These are phyloP conservation scores for Phialocephala subalpina DNA, from an alignment of 2,329 filamentous ascomycete species.

Conservation along the genomic window DNA sequence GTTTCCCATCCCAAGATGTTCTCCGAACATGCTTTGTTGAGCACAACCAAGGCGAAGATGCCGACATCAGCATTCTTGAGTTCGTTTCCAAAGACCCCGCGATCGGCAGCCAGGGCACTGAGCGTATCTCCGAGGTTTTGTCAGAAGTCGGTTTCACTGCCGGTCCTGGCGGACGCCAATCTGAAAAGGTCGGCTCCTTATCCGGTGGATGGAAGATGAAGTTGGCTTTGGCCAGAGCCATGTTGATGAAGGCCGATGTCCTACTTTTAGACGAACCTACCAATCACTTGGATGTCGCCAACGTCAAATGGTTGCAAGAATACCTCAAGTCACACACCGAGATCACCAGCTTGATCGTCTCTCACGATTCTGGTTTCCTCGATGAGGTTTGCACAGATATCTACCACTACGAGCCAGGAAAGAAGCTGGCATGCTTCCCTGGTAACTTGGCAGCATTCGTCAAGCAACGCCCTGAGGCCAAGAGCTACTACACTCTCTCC, in stretches of 20 bases:
- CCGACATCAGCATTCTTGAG: conserved; percentile 93
- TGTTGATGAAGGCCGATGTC: conserved; percentile 97
- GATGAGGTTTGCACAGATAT: conserved; percentile 99
- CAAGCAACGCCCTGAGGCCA: conserved; percentile 88
- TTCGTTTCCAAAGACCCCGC: conserved; percentile 91
- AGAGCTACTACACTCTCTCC: conserved; percentile 97
- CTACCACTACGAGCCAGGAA: conserved; percentile 95
- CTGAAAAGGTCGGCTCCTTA: conserved; percentile 89
- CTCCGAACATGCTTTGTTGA: conserved; percentile 98
- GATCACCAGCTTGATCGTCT: conserved; percentile 97
- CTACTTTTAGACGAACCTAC: conserved; percentile 97
- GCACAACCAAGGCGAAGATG: conserved; percentile 98
- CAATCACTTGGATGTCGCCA: conserved; percentile 96
- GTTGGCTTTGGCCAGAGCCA: conserved; percentile 91
- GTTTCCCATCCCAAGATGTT: conserved; percentile 91
- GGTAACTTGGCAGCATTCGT: conserved; percentile 88
- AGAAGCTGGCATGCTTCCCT: conserved; percentile 90
- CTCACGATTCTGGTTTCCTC: conserved; percentile 97
- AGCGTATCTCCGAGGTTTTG: conserved; percentile 85
- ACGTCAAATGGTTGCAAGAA: conserved; percentile 94
- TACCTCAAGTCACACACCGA: conserved; percentile 96
- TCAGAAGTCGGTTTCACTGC: conserved; percentile 93
- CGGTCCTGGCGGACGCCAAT: conserved; percentile 87
- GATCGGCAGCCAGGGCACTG: conserved; percentile 78
- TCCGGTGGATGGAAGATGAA: conserved; percentile 99